These are phyloP conservation scores for Tylopilus felleus DNA, from an alignment of 768 basidiomycete genomes.

Conservation along the genomic window DNA sequence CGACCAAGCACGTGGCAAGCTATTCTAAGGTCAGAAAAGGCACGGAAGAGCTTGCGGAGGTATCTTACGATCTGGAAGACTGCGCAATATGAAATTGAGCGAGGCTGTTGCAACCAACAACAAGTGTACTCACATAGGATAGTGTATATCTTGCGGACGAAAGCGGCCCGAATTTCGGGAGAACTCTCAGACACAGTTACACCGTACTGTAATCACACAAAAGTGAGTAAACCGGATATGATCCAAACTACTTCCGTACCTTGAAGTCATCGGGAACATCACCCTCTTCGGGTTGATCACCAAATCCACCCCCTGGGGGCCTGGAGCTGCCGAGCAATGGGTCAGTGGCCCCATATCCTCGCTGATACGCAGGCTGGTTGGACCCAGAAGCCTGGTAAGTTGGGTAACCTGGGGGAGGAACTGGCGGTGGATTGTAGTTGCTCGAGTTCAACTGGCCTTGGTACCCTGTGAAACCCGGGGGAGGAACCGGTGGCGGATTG, in stretches of 20 bases:
- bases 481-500: constrained; percentile 47
- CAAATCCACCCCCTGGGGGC: constrained; percentile 49
- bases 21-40: constrained; percentile 19
- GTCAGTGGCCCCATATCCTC: constrained; percentile 41
- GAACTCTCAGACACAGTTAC: constrained; percentile 76
- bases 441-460: constrained; percentile 14
- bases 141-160: constrained; percentile 88
- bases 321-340: constrained; percentile 56
- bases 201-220: constrained; percentile 55
- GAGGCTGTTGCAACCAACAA: background rate
- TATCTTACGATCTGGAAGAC: constrained; percentile 68
- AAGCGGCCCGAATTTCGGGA: constrained; percentile 75
- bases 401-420: constrained; percentile 46
- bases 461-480: too few relatives aligned
- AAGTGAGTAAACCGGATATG: constrained; percentile 4
- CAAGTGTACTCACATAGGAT: constrained; percentile 70
- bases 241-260: constrained; percentile 39
- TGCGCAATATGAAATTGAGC: constrained; percentile 28
- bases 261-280: constrained; percentile 95
- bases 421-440: constrained; percentile 43
- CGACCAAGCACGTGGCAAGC: constrained; percentile 78
- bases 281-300: constrained; percentile 67
- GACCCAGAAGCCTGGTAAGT: constrained; percentile 43
- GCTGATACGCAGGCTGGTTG: constrained; percentile 31
- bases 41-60: background rate